Base-by-base conservation (phyloP, 176 grass and related monocot species). In the Cenchrus fungigraminus region DNA sequence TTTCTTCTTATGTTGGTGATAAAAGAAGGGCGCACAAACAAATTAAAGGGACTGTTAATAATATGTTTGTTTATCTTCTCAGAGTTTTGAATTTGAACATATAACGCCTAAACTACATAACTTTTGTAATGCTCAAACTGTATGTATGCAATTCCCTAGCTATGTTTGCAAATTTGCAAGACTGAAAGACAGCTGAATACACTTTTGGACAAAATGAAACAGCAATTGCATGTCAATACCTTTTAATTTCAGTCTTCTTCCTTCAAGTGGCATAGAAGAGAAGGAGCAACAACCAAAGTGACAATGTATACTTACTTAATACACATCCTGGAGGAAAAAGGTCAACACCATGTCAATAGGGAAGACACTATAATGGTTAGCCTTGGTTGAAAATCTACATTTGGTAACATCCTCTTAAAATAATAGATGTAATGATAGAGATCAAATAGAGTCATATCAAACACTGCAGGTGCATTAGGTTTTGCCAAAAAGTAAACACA, bases 301-400 rank as follows among this genome's bases (percentile, higher is more conserved):
- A 60, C 29, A 52, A 9, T 51, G 55, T 56, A 68, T 43, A 43
- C 16, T 49, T 31, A 84, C 16, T 49, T 31, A 84, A 73, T 50
- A 32, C 13, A 57, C 20, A 80, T 74, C 87, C 76, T 89, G 77
- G 52, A 81, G 46, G 7, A 76, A 73, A 79, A 73, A 61, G 12
- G 43, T 52, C 14, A 69, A 32, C 31, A 34, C 0, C 43, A n/a
- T 52, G 19, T 69, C 61, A 79, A 31, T 57, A 73, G 19, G 28
- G 2, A 40, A 71, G 28, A 28, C 44, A 77, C 46, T 44, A 40
- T 50, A 31, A 73, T 76, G 61, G 37, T 79, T 55, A 45, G 11
- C 58, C 34, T 81, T 13, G 57, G 34, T 53, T 50, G 2, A 54
- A 53, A 71, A 22, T 72, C 45, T 46, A 46, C 40, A 31, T 47